Evolutionary conservation across 257 asterid genomes (phyloP), one percentile per base, ranked within the genome.

Genomic region (Jacaranda copaia): DNA sequence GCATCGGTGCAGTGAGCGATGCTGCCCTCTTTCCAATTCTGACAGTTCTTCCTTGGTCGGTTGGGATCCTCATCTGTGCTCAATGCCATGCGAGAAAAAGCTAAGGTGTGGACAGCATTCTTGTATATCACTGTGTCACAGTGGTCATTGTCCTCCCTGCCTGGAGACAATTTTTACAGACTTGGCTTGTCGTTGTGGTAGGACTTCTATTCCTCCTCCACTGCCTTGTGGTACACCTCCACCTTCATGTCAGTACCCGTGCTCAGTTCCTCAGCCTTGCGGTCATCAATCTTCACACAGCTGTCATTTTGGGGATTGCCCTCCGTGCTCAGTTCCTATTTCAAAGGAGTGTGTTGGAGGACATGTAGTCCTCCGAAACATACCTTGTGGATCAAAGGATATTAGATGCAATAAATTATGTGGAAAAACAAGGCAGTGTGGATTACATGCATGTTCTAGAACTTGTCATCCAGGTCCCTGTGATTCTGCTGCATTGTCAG

Each of bases 141-240:
- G 95, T 58, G 99, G 99, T 59, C 98, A 96, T 78, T 96, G 99
- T 69, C 99, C 99, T 80, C 96, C 99, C 46, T 96, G 99, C 78
- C 82, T 93, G 57, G 95, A 91, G 82, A 93, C 98, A 16, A 91
- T 90, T 76, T 96, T 96, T 70, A 86, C 92, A 0, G 98, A 96
- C 83, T 84, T 96, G 89, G 75, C 97, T 45, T 96, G 99, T 86
- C 93, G 98, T 20, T 96, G 99, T 62, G 98, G 98, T 77, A 83
- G 89, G 78, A 93, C 98, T 49, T 91, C 99, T 12, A 89, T 96
- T 62, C 97, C 97, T 75, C 99, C 99, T 75, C 99, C 99, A 2
- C 83, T 88, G 43, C 97, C 99, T 38, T 96, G 99, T 83, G 99
- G 99, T 16, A 93, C 98, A 3, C 93, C 94, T 55, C 77, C 85